Evolutionary conservation across 1,284 basidiomycete genomes (phyloP), one percentile per base, ranked within the genome.

Genomic region (Naganishia cerealis): DNA sequence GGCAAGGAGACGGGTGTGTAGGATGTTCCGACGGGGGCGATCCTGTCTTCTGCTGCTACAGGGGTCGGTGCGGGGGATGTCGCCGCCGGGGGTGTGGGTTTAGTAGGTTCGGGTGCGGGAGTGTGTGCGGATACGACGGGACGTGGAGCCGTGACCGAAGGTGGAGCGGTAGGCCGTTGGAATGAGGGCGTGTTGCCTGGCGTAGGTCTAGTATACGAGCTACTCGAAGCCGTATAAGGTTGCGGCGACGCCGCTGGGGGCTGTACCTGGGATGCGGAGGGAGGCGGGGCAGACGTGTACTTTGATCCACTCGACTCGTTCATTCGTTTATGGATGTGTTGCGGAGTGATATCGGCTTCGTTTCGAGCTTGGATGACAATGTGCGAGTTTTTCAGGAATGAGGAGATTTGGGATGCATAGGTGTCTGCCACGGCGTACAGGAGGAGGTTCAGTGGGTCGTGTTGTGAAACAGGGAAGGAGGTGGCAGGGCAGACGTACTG

Each of bases 271-370:
- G 61, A 24, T 15, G 73, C 91, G 89, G 6, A 85, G 88, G 43
- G 18, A 18, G 59, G 53, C 15, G 61, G 50, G 15, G 48, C 70
- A 15, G 59, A 53, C 2, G 57, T 58, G 80, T 98, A 99, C 77
- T 88, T 94, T 0, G 92, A 87, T n/a, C 95, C 95, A 6, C 91
- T 93, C 15, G 93, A 90, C 46, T 91, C 90, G 80, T 90, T 89
- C 29, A 99, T 88, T 56, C 90, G 87, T 69, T 88, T 87, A 87
- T 93, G 90, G 78, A 97, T 91, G 57, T 89, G 78, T 0, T 84
- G 81, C 0, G 92, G 89, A 0, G 87, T 82, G 21, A 97, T 90
- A 79, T 97, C 94, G 68, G 90, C 91, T 82, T 98, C 94, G 72
- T 91, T 91, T 65, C 95, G 86, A 9, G 95, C 95, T 75, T 86